Conservation (phyloP, 2,329 filamentous ascomycete genomes). For the Fusarium setosum region DNA sequence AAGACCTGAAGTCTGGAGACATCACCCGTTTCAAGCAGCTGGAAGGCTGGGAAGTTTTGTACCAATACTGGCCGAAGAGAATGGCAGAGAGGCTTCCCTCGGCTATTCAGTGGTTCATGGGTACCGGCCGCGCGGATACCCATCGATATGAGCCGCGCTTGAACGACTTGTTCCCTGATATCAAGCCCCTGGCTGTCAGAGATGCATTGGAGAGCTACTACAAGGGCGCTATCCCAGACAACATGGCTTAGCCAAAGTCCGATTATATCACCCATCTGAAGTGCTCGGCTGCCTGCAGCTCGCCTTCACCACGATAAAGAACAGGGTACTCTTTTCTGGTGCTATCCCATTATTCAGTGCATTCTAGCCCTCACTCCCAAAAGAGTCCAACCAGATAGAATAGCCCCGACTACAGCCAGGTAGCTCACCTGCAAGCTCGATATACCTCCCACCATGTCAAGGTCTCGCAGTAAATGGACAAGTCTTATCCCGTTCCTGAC, state of each 20-base stretch:
- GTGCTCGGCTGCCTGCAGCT: too few species aligned
- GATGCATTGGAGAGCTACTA: constrained; percentile 36
- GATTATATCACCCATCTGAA: too few species aligned
- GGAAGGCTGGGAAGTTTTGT: background rate
- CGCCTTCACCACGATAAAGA: too few species aligned
- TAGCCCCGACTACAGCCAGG: too few species aligned
- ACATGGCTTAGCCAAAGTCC: background rate
- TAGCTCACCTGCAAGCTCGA: too few species aligned
- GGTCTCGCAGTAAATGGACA: too few species aligned
- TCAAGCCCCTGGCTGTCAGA: background rate
- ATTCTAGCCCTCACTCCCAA: too few species aligned
- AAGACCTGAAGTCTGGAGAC: background rate
- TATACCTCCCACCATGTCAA: too few species aligned
- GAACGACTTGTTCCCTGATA: constrained; percentile 5
- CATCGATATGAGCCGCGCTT: background rate
- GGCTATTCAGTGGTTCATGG: constrained; percentile 1
- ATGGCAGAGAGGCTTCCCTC: background rate
- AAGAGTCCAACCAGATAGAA: too few species aligned
- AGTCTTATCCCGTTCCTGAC: too few species aligned
- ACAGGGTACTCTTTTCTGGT: too few species aligned
- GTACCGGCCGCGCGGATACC: background rate
- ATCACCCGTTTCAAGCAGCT: background rate
- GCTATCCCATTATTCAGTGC: too few species aligned
- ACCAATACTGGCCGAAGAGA: background rate
- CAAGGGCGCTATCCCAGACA: background rate